A percentile compares a stretch with the other conserved stretches of the same genome.
Evolutionary conservation across 2,329 filamentous ascomycete species (phyloP).

Genomic region (Alternaria infectoria): DNA sequence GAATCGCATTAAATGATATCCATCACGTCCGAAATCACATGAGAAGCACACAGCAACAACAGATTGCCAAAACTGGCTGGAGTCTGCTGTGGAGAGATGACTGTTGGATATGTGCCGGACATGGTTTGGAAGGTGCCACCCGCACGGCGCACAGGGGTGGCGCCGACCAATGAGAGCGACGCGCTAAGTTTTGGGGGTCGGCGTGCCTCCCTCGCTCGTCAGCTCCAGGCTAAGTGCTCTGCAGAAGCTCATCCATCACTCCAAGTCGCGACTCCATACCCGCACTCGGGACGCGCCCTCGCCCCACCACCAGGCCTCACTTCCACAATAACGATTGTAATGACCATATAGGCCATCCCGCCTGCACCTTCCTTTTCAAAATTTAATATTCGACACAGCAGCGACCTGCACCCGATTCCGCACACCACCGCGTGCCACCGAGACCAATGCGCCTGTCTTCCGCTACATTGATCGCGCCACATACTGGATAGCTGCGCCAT

Average conservation of each 20-base stretch:
- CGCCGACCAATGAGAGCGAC: background rate
- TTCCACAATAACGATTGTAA: conserved; percentile 39
- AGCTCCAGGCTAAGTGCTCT: conserved; percentile 10
- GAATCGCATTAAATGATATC: background rate
- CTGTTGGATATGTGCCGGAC: background rate
- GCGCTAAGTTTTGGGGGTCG: conserved; percentile 1
- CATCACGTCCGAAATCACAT: background rate
- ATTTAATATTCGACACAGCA: conserved; percentile 23
- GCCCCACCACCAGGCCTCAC: conserved; percentile 30
- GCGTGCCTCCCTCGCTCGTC: conserved; percentile 8
- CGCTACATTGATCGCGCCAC: conserved; percentile 18
- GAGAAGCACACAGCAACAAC: background rate
- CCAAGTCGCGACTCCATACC: conserved; percentile 35
- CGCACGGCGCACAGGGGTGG: background rate
- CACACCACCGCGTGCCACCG: conserved; percentile 19
- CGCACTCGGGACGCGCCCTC: conserved; percentile 40
- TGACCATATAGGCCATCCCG: conserved; percentile 27
- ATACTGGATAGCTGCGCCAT: conserved; percentile 16
- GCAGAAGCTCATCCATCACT: conserved; percentile 23
- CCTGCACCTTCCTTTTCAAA: conserved; percentile 31
- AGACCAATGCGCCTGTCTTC: conserved; percentile 36
- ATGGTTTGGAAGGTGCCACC: background rate
- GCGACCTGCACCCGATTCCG: conserved; percentile 8
- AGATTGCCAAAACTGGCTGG: background rate
- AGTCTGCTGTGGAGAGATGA: background rate